Percentiles rank a stretch among this genome's conserved stretches.
Conservation (phyloP, 768 basidiomycete genomes). For the Sarcodon aspratus region DNA sequence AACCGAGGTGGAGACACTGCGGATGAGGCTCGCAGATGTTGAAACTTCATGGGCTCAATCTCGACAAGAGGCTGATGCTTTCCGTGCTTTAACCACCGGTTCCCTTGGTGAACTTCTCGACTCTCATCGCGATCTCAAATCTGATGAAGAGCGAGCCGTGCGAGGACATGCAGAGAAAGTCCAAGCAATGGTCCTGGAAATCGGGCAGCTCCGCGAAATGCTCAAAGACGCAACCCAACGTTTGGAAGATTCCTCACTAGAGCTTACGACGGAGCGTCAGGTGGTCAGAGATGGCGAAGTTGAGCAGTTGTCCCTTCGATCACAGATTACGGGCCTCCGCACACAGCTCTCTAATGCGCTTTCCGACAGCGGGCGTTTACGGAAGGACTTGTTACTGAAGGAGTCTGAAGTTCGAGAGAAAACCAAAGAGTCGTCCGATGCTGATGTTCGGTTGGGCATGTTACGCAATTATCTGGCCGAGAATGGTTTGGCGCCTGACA, state of each 20-base stretch:
- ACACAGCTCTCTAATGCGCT: slow-evolving; percentile 58
- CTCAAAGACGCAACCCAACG: slow-evolving; percentile 67
- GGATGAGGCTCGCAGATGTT: slow-evolving; percentile 57
- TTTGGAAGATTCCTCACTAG: slow-evolving; percentile 55
- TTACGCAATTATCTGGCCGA: slow-evolving; percentile 83
- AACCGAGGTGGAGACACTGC: slow-evolving; percentile 61
- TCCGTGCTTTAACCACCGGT: slow-evolving; percentile 78
- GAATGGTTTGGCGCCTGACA: slow-evolving; percentile 71
- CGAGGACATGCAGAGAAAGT: slow-evolving; percentile 78
- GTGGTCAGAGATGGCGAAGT: slow-evolving; percentile 52
- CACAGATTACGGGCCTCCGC: slow-evolving; percentile 67
- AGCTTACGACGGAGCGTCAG: slow-evolving; percentile 57
- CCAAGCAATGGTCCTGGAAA: slow-evolving; percentile 69
- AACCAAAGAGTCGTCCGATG: slow-evolving; percentile 53
- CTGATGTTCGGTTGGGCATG: slow-evolving; percentile 63
- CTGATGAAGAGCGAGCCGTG: slow-evolving; percentile 68
- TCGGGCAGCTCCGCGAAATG: slow-evolving; percentile 65
- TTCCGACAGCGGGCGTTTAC: slow-evolving; percentile 57
- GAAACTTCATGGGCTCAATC: slow-evolving; percentile 91
- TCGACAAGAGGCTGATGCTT: slow-evolving; percentile 85
- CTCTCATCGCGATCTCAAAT: slow-evolving; percentile 73
- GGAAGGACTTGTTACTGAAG: slow-evolving; percentile 56
- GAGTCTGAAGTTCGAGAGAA: slow-evolving; percentile 58
- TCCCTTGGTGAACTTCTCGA: slow-evolving; percentile 81
- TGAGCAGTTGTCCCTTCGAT: slow-evolving; percentile 52